Percentiles rank a stretch among this genome's conserved stretches.
Evolutionary conservation across 257 asterid genomes (phyloP).

Genomic region (Solanum paucissectum): DNA sequence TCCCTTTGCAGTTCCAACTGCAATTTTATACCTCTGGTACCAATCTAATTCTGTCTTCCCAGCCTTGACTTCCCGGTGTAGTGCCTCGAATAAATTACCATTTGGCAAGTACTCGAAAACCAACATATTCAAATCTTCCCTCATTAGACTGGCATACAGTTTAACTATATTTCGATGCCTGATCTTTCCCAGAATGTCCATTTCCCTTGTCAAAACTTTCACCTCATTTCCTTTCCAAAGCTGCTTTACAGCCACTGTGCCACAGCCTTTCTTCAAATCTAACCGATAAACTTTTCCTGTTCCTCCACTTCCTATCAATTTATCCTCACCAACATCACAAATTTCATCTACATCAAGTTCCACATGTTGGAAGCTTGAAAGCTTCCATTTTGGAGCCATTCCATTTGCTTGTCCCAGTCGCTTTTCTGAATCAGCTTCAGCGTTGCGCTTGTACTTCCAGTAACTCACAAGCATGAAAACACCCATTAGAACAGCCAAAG

Average conservation of each 20-base stretch:
- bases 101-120: conserved; percentile 4
- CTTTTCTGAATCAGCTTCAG: background rate
- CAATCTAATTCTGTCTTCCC: conserved; percentile 2
- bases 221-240: background rate
- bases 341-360: background rate
- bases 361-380: background rate
- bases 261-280: background rate
- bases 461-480: background rate
- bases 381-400: background rate
- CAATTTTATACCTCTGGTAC: conserved; percentile 1
- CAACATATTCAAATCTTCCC: background rate
- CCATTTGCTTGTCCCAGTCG: background rate
- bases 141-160: background rate
- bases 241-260: background rate
- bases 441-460: background rate
- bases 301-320: background rate
- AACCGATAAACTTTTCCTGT: background rate
- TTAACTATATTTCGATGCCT: background rate
- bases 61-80: background rate
- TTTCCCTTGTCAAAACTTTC: conserved; percentile 3
- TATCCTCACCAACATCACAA: background rate
- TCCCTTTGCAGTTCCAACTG: conserved; percentile 3
- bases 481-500: background rate
- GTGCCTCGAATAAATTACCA: conserved; percentile 1
- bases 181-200: background rate